These are phyloP conservation scores for Immersiella caudata DNA, from an alignment of 495 filamentous ascomycete species.

Conservation along the genomic window DNA sequence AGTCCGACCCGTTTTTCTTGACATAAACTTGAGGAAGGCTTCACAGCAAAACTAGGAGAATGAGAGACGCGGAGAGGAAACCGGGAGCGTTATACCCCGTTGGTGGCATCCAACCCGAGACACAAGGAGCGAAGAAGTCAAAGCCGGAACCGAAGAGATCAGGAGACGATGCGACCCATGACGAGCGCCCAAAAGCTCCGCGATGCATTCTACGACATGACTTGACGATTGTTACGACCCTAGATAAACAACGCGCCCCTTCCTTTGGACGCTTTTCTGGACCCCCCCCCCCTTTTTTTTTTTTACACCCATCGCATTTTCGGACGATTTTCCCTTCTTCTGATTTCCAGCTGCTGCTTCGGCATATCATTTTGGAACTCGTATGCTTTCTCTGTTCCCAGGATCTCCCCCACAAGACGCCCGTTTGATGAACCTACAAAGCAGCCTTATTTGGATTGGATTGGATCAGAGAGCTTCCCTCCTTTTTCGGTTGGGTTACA, in stretches of 20 bases:
- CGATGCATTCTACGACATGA: constrained; percentile 40
- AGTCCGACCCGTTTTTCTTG: constrained; percentile 28
- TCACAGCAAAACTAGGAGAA: constrained; percentile 41
- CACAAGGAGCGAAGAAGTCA: constrained; percentile 20
- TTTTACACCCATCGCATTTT: neutral
- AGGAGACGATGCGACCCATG: constrained; percentile 12
- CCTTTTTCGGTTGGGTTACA: constrained; percentile 29
- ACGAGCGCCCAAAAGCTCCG: constrained; percentile 4
- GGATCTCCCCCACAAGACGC: neutral
- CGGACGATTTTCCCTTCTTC: neutral
- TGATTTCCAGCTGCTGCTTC: neutral
- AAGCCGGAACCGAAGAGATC: neutral
- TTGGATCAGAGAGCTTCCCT: constrained; percentile 11
- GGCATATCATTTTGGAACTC: neutral
- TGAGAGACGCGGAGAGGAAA: constrained; percentile 24
- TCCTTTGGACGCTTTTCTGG: constrained; percentile 20
- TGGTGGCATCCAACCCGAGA: constrained; percentile 24
- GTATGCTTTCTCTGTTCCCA: neutral
- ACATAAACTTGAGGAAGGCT: constrained; percentile 55
- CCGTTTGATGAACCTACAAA: neutral
- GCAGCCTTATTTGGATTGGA: neutral
- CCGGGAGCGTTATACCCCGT: constrained; percentile 34
- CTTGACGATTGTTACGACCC: constrained; percentile 33
- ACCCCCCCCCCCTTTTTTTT: too few species aligned
- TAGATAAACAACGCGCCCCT: constrained; percentile 33